These are phyloP conservation scores for Phylloporus rhodoxanthus DNA, from an alignment of 768 basidiomycete genomes.

Conservation along the genomic window DNA sequence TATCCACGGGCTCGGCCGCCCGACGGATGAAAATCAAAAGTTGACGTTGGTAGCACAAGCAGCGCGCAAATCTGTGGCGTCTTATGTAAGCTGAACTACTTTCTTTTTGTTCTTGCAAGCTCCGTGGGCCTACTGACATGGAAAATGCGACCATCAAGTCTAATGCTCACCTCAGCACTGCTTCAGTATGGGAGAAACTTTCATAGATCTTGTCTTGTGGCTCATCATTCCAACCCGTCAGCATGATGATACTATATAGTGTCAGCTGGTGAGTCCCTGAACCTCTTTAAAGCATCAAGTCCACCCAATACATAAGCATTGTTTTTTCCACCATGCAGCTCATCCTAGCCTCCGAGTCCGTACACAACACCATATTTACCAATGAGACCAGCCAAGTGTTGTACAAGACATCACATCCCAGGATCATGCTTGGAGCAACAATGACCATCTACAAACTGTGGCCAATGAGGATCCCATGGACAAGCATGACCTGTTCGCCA, in stretches of 20 bases:
- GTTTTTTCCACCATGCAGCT: slow-evolving; percentile 10
- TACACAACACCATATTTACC: slow-evolving; percentile 18
- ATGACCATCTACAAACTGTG: slow-evolving; percentile 21
- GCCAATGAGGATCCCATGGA: slow-evolving; percentile 13
- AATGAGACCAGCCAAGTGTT: slow-evolving; percentile 21
- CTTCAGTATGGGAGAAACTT: too few relatives aligned
- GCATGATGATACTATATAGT: background rate
- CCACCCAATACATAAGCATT: background rate
- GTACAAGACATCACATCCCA: slow-evolving; percentile 19
- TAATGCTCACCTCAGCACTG: too few relatives aligned
- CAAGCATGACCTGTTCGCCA: slow-evolving; percentile 25
- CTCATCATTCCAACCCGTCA: background rate
- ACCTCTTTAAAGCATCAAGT: background rate
- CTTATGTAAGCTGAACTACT: too few relatives aligned
- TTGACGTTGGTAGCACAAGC: too few relatives aligned
- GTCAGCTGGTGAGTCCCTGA: background rate
- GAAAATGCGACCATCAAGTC: too few relatives aligned
- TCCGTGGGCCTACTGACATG: too few relatives aligned
- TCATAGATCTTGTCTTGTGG: background rate
- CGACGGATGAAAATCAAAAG: too few relatives aligned
- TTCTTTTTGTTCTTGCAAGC: too few relatives aligned
- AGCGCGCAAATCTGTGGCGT: too few relatives aligned
- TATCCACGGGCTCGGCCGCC: too few relatives aligned
- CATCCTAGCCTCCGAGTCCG: slow-evolving; percentile 14
- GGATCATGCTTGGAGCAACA: slow-evolving; percentile 5